Conservation (phyloP, 2,329 filamentous ascomycete species). For the Diaporthe vaccinii region DNA sequence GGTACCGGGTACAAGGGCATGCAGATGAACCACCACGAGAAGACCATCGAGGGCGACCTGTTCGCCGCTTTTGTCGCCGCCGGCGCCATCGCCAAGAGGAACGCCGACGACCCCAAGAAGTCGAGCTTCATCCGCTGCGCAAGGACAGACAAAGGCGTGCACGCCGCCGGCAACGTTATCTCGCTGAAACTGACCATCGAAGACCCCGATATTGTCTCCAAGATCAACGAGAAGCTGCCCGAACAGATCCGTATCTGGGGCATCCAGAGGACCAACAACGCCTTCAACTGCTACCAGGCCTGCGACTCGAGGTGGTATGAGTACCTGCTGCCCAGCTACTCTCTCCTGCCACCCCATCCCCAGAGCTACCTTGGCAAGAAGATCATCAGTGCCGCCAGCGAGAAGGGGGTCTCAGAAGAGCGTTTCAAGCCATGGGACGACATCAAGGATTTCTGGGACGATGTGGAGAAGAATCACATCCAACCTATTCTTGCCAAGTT, state of each 20-base stretch:
- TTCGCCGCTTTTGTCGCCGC: slow-evolving; percentile 93
- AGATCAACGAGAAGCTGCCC: slow-evolving; percentile 88
- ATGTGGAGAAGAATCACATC: slow-evolving; percentile 84
- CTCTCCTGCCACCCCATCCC: slow-evolving; percentile 91
- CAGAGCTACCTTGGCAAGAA: slow-evolving; percentile 87
- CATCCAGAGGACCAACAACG: slow-evolving; percentile 87
- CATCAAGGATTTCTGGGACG: slow-evolving; percentile 84
- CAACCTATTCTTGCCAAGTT: slow-evolving; percentile 76
- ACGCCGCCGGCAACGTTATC: slow-evolving; percentile 95
- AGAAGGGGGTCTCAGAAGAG: slow-evolving; percentile 78
- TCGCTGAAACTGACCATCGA: slow-evolving; percentile 97
- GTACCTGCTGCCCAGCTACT: slow-evolving; percentile 94
- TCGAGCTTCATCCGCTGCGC: slow-evolving; percentile 94
- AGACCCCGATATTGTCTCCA: slow-evolving; percentile 86
- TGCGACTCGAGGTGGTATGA: slow-evolving; percentile 98
- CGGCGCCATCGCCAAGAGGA: slow-evolving; percentile 95
- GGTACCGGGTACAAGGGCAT: slow-evolving; percentile 98
- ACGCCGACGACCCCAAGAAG: slow-evolving; percentile 97
- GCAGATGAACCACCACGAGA: slow-evolving; percentile 86
- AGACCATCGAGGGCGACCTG: slow-evolving; percentile 95
- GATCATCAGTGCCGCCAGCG: slow-evolving; percentile 81
- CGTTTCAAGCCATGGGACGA: slow-evolving; percentile 80
- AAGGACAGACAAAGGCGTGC: slow-evolving; percentile 96
- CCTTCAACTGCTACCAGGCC: slow-evolving; percentile 94
- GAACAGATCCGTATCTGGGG: slow-evolving; percentile 96